phyloP scores from a whole-genome alignment of 179 eudicot species.

The Silene coronaria region DNA sequence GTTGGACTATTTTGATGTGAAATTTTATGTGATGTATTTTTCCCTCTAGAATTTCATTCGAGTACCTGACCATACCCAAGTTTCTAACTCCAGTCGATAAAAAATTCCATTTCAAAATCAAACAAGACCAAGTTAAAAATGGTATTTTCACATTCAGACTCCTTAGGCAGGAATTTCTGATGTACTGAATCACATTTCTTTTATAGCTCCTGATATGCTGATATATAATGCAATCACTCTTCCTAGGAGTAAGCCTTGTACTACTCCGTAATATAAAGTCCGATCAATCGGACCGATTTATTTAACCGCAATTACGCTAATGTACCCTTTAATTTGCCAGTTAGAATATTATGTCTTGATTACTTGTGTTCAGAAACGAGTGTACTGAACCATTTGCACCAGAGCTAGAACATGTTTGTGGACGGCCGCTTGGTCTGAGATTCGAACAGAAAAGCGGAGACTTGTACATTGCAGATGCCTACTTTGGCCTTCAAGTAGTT shows the following conservation, averaged over 20 bases:
- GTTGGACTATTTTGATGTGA: not conserved
- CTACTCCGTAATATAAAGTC: too few species aligned
- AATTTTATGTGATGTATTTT: not conserved
- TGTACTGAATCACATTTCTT: not conserved
- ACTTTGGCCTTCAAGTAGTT: constrained; percentile 45
- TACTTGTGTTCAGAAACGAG: constrained; percentile 34
- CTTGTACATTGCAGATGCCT: constrained; percentile 52
- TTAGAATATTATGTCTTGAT: not conserved
- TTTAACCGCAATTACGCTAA: too few species aligned
- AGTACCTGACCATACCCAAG: too few species aligned
- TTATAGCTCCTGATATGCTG: not conserved
- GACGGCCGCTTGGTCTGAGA: constrained; percentile 51
- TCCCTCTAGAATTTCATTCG: too few species aligned
- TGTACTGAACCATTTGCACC: constrained; percentile 64
- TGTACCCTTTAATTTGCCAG: too few species aligned
- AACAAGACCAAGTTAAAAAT: too few species aligned
- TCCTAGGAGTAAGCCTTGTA: too few species aligned
- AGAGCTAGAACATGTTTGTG: constrained; percentile 49
- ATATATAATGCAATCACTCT: not conserved
- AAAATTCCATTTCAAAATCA: too few species aligned
- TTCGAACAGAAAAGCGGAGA: constrained; percentile 45
- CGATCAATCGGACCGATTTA: not conserved
- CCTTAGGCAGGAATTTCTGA: not conserved
- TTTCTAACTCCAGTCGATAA: too few species aligned
- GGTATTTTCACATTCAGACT: too few species aligned